Evolutionary conservation across 306 rosid species (phyloP), one percentile per base, ranked within the genome.

Genomic region (Lupinus albus): DNA sequence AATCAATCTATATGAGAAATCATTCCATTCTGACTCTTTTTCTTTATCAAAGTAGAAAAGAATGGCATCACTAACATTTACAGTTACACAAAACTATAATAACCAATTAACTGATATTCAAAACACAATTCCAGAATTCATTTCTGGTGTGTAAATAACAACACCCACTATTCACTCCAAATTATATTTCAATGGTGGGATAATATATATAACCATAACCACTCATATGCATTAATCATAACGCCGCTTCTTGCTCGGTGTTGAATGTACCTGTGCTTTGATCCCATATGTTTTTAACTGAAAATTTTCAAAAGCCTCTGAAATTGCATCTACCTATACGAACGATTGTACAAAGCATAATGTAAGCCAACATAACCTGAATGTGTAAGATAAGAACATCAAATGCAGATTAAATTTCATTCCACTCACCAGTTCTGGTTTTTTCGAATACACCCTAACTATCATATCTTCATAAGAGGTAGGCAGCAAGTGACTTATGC

Each of bases 401-500:
- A 70, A 71, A 66, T 1, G 36, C 49, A 45, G 4, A 72, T 9
- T 61, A 41, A 53, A 54, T 53, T 71, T 17, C 41, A 55, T 45
- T 52, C 15, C 51, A 82, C 92, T 70, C 42, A 92, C 98, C 97
- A 93, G 72, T 77, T 93, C 95, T 18, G 98, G 95, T 82, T 79
- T 93, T 79, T 93, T 93, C 58, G 98, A 76, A 55, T 93, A 93
- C 72, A 93, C 98, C 81, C 93, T 83, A 61, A 93, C 97, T 71
- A 93, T 88, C 95, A 84, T 81, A 58, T 93, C 98, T 79, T 93
- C 85, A 73, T 85, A 89, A 18, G 82, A 83, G 41, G 94, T 54
- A n/a, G 98, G 98, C 80, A 93, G 77, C 84, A 93, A 80, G 81
- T 89, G 98, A 81, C 98, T 93, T 51, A 93, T 73, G 39, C 89